Evolutionary conservation across 1,284 basidiomycete species (phyloP).

Genomic region (Sanghuangporus weigelae): DNA sequence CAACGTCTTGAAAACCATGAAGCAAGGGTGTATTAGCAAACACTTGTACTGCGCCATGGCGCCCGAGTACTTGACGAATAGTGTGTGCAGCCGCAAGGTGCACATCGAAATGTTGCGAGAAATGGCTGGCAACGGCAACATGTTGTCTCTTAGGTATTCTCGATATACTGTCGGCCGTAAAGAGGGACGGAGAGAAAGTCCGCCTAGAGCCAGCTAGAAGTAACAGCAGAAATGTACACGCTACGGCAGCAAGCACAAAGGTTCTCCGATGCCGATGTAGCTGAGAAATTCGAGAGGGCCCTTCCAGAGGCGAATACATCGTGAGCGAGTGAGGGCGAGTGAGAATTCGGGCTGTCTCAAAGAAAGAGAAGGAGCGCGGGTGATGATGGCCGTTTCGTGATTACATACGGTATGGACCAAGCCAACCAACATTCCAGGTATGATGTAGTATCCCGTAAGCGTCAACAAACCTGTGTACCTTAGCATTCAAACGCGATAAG

Average conservation of each 20-base stretch:
- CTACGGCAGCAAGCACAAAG: not conserved
- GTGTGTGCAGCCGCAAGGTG: conserved; percentile 9
- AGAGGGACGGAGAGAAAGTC: too few relatives aligned
- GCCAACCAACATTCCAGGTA: too few relatives aligned
- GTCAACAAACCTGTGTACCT: too few relatives aligned
- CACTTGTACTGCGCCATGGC: conserved; percentile 2
- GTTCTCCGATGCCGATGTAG: not conserved
- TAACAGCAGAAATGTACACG: not conserved
- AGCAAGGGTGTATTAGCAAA: conserved; percentile 9
- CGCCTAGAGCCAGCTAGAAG: not conserved
- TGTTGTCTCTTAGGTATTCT: not conserved
- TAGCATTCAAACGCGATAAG: too few relatives aligned
- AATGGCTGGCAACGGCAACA: conserved; percentile 9
- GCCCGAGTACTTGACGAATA: conserved; percentile 6
- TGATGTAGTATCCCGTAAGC: too few relatives aligned
- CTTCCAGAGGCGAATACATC: not conserved
- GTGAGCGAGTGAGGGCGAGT: not conserved
- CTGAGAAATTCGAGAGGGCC: not conserved
- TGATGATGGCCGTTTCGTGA: too few relatives aligned
- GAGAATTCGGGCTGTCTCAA: not conserved
- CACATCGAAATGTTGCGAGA: conserved; percentile 11
- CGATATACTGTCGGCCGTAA: not conserved
- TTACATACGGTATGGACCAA: too few relatives aligned
- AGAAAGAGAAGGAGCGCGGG: not conserved
- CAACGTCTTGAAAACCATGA: conserved; percentile 8